These are phyloP conservation scores for Tylopilus cervinicoccineus DNA, from an alignment of 768 basidiomycete species.

Conservation along the genomic window DNA sequence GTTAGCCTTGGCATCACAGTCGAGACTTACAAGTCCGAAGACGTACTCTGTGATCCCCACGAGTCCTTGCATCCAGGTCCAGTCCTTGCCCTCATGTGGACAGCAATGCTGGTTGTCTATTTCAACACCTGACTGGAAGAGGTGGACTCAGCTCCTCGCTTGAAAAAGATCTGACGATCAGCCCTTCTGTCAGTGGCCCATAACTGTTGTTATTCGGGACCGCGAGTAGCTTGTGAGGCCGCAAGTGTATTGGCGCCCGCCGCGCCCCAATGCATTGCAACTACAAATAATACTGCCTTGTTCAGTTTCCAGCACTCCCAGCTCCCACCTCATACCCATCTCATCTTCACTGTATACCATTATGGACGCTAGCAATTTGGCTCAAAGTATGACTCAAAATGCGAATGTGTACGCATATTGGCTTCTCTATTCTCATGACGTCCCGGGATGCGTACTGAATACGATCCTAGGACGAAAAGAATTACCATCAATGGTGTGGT, in stretches of 20 bases:
- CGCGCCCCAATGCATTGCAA: conserved; percentile 16
- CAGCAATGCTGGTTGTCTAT: too few relatives aligned
- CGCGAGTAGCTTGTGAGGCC: too few relatives aligned
- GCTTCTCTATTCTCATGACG: not conserved
- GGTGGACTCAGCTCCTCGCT: too few relatives aligned
- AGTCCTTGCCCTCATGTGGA: too few relatives aligned
- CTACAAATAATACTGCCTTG: conserved; percentile 9
- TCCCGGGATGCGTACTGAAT: not conserved
- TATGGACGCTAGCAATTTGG: not conserved
- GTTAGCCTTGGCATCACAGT: not conserved
- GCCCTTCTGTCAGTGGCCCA: too few relatives aligned
- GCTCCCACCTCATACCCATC: not conserved
- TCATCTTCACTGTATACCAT: not conserved
- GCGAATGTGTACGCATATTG: conserved; percentile 3
- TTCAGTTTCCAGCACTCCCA: conserved; percentile 10
- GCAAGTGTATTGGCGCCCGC: conserved; percentile 11
- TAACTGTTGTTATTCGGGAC: too few relatives aligned
- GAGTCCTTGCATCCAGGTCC: not conserved
- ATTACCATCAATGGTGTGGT: conserved; percentile 11
- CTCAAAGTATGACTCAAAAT: not conserved
- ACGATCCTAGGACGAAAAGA: conserved; percentile 4
- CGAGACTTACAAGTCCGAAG: not conserved
- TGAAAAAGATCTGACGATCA: too few relatives aligned
- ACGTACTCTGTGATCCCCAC: not conserved
- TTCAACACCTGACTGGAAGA: too few relatives aligned